phyloP scores from a whole-genome alignment of 2,329 filamentous ascomycete species.

The Scleromitrula shiraiana region DNA sequence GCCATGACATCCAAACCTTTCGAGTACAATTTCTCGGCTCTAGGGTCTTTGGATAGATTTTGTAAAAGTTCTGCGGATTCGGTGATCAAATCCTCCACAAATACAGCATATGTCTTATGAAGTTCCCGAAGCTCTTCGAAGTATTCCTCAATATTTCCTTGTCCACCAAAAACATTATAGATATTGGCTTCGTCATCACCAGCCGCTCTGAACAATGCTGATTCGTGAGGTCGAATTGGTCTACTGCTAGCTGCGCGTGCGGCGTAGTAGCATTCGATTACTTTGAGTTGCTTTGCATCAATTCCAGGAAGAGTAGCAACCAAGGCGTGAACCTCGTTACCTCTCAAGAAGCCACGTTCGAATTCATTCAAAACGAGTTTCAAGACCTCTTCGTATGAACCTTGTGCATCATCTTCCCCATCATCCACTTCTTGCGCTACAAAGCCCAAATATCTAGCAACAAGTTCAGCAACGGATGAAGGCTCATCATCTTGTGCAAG shows the following conservation, averaged over 20 bases:
- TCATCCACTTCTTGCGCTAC: slow-evolving; percentile 84
- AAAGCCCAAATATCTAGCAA: slow-evolving; percentile 88
- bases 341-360: slow-evolving; percentile 85
- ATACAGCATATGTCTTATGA: slow-evolving; percentile 82
- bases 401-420: slow-evolving; percentile 81
- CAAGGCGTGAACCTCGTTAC: slow-evolving; percentile 92
- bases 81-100: slow-evolving; percentile 77
- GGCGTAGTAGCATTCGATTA: slow-evolving; percentile 85
- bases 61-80: slow-evolving; percentile 82
- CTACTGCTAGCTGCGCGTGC: slow-evolving; percentile 77
- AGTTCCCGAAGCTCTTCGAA: slow-evolving; percentile 94
- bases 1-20: slow-evolving; percentile 94
- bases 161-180: slow-evolving; percentile 92
- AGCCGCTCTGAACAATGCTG: slow-evolving; percentile 82
- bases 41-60: slow-evolving; percentile 70
- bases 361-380: slow-evolving; percentile 94
- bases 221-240: slow-evolving; percentile 85
- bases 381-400: slow-evolving; percentile 85
- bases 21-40: slow-evolving; percentile 89
- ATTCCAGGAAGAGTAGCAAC: slow-evolving; percentile 83
- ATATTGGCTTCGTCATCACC: slow-evolving; percentile 75
- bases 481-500: slow-evolving; percentile 97
- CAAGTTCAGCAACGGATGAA: slow-evolving; percentile 87
- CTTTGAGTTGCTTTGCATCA: slow-evolving; percentile 81
- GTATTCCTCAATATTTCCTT: slow-evolving; percentile 99